These are phyloP conservation scores for Trichoderma lentiforme DNA, from an alignment of 2,329 filamentous ascomycete species.

Conservation along the genomic window DNA sequence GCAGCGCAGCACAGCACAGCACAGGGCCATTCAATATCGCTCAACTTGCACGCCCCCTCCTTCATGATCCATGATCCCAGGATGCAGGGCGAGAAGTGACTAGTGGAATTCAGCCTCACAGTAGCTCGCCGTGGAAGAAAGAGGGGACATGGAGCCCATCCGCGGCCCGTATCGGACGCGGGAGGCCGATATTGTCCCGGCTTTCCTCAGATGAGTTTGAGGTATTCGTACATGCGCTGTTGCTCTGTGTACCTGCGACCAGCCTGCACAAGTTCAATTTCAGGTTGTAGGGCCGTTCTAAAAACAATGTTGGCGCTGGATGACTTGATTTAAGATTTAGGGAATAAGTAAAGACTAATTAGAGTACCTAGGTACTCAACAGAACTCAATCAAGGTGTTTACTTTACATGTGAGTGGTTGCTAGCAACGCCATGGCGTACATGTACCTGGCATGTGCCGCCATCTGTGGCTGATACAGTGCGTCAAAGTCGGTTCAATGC, in stretches of 20 bases:
- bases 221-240: background rate
- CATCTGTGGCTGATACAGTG: slow-evolving; percentile 1
- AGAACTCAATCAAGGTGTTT: background rate
- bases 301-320: background rate
- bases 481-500: background rate
- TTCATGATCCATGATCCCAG: background rate
- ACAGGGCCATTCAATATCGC: background rate
- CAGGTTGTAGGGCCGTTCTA: no score
- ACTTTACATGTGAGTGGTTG: background rate
- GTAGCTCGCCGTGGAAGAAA: background rate
- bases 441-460: background rate
- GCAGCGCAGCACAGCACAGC: background rate
- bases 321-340: background rate
- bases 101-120: slow-evolving; percentile 15
- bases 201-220: background rate
- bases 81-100: background rate
- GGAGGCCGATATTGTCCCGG: background rate
- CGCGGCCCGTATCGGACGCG: background rate
- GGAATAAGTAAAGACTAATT: background rate
- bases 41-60: slow-evolving; percentile 9
- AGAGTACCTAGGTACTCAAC: background rate
- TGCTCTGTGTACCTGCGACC: background rate
- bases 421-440: background rate
- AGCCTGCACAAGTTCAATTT: no score
- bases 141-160: background rate